Evolutionary conservation across 257 asterid species (phyloP).

Genomic region (Primulina huaijiensis): DNA sequence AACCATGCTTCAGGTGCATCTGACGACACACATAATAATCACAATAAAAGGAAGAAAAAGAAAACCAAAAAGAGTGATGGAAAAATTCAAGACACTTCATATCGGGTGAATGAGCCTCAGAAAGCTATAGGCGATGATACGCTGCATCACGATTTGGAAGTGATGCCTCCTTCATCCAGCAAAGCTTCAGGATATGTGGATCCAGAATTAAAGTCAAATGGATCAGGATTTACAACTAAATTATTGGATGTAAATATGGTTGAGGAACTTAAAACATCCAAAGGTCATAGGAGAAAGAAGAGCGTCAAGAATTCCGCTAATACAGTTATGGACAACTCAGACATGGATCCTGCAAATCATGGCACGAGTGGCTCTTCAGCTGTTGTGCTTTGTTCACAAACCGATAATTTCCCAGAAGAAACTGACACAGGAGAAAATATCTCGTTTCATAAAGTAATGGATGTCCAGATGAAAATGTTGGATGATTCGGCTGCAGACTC

Average conservation of each 20-base stretch:
- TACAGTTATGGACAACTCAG: conserved; percentile 28
- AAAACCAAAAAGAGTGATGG: conserved; percentile 31
- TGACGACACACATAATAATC: conserved; percentile 31
- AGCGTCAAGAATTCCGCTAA: conserved; percentile 29
- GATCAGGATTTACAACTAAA: background rate
- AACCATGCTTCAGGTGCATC: conserved; percentile 24
- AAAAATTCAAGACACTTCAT: conserved; percentile 29
- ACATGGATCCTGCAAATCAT: conserved; percentile 27
- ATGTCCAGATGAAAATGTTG: background rate
- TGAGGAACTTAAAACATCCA: conserved; percentile 19
- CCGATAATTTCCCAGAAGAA: conserved; percentile 8
- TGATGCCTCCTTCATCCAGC: conserved; percentile 15
- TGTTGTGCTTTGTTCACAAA: background rate
- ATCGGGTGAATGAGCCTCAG: conserved; percentile 21
- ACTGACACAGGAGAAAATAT: background rate
- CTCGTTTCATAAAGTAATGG: too few relatives aligned
- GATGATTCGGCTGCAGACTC: background rate
- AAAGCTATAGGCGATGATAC: conserved; percentile 23
- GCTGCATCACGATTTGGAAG: conserved; percentile 23
- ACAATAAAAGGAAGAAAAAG: conserved; percentile 42
- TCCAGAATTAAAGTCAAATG: conserved; percentile 19
- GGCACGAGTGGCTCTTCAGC: conserved; percentile 14
- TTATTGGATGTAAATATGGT: conserved; percentile 21
- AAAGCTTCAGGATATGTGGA: conserved; percentile 23
- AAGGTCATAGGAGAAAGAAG: conserved; percentile 16